These are phyloP conservation scores for Aspergillus homomorphus DNA, from an alignment of 495 filamentous ascomycete species.

Conservation along the genomic window DNA sequence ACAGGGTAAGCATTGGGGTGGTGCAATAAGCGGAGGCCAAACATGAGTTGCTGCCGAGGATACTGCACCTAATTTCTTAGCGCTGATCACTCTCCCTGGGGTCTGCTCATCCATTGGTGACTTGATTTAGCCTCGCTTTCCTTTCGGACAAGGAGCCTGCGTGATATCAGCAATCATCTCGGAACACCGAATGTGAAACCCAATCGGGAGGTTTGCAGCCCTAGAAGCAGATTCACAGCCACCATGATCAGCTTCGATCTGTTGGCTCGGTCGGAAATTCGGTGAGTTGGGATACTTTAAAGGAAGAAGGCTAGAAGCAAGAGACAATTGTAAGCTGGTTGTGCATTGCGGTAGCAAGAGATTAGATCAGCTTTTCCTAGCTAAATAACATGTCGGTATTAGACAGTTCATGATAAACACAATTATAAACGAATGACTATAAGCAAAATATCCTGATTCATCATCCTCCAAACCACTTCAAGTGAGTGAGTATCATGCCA, in stretches of 20 bases:
- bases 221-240: too few species aligned
- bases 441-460: background rate
- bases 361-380: background rate
- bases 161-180: background rate
- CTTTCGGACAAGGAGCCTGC: too few species aligned
- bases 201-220: background rate
- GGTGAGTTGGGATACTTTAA: background rate
- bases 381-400: background rate
- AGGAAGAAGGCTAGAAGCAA: background rate
- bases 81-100: too few species aligned
- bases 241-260: too few species aligned
- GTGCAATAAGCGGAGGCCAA: too few species aligned
- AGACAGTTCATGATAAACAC: background rate
- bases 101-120: too few species aligned
- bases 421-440: constrained; percentile 4
- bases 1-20: too few species aligned
- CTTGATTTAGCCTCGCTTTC: too few species aligned
- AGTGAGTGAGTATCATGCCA: background rate
- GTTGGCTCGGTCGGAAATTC: background rate
- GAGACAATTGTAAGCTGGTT: background rate
- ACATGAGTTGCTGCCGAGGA: too few species aligned
- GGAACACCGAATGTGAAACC: background rate
- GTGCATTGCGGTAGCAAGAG: background rate
- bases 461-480: background rate
- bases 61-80: too few species aligned